These are phyloP conservation scores for Eragrostis curvula DNA, from an alignment of 176 grass and related monocot genomes.

Conservation along the genomic window DNA sequence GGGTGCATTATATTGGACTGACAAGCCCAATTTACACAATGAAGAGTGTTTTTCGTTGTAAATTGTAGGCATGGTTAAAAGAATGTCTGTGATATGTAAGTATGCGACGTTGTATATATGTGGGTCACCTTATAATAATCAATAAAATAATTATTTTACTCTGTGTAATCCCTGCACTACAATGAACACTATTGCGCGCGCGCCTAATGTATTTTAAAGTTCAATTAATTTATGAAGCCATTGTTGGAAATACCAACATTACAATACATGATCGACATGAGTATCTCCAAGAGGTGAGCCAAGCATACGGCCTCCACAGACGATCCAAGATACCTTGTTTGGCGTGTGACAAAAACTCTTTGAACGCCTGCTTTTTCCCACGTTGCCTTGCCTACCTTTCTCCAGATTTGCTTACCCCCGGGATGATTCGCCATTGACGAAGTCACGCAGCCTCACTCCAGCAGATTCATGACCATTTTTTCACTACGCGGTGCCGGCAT, in stretches of 20 bases:
- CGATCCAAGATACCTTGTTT: conserved; percentile 7
- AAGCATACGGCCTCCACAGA: neutral
- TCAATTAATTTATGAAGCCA: neutral
- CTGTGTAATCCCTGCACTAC: no score
- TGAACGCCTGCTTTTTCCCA: conserved; percentile 5
- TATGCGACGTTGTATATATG: no score
- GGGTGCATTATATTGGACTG: no score
- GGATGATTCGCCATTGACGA: conserved; percentile 48
- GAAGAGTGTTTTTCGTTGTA: no score
- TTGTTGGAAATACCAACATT: neutral
- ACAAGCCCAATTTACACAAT: no score
- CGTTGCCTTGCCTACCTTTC: conserved; percentile 20
- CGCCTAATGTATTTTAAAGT: neutral
- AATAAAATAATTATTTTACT: no score
- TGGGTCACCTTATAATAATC: no score
- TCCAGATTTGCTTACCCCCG: conserved; percentile 8
- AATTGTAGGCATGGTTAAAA: no score
- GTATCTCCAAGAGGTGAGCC: neutral
- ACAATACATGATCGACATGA: neutral
- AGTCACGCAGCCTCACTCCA: neutral
- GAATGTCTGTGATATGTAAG: no score
- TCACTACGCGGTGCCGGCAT: neutral
- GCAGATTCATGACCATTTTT: neutral
- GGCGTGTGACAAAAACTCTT: conserved; percentile 16
- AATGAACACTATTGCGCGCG: no score